Evolutionary conservation across 2,329 filamentous ascomycete species (phyloP), one percentile per base, ranked within the genome.

Genomic region (Annulohypoxylon truncatum): DNA sequence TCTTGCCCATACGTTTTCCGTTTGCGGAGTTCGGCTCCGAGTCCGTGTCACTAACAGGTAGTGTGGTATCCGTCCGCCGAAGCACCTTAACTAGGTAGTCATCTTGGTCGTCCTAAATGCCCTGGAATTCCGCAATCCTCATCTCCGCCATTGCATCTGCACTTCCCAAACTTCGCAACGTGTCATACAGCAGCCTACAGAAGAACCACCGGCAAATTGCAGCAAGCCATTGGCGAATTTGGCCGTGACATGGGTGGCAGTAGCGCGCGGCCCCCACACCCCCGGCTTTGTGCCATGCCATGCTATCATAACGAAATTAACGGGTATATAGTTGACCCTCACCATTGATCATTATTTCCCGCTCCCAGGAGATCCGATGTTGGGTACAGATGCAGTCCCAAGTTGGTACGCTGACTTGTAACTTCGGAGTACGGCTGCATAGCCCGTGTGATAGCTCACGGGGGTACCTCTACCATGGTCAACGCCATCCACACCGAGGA

Each of bases 101-200:
- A 24, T 47, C 7, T 26, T 24, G 12, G 42, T 24, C 22, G 42
- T 46, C 22, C 24, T 48, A 28, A 26, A 15, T 28, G 24, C n/a
- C 40, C 22, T 31, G 48, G 48, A 61, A 66, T 71, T 69, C 70
- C 65, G 66, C 67, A 58, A 63, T 59, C 68, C 61, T 71, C 68
- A 65, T 70, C 69, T 71, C 62, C 59, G 67, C 58, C 57, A 70
- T 70, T 42, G 38, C 38, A 42, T 42, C 10, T 22, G 64, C 66
- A 69, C 70, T 67, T 67, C 62, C 38, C 18, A 42, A 64, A 66
- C 62, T 70, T 69, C 64, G 67, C 63, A 70, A 72, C 72, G 71
- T 72, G 73, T 73, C 70, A 70, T 72, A 71, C 74, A 74, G 70
- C 61, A 73, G 68, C 61, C 67, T 72, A 71, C 65, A 71, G 67